A percentile compares a stretch with the other conserved stretches of the same genome.
Evolutionary conservation across 257 asterid genomes (phyloP).

Genomic region (Mitragyna speciosa): DNA sequence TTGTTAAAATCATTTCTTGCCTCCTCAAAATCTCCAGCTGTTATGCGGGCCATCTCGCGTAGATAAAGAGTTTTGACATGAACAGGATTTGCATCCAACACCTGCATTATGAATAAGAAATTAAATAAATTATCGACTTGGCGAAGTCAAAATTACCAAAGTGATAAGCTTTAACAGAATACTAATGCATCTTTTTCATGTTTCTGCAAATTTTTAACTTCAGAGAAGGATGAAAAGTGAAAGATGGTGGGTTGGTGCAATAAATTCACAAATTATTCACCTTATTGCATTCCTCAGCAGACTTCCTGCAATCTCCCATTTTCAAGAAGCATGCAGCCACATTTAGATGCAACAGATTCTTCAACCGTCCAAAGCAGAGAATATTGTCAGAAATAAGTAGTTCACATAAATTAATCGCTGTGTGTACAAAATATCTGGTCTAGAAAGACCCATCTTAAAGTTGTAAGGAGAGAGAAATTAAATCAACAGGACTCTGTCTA

Average conservation of each 20-base stretch:
- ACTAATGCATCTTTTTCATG: background rate
- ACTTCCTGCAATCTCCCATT: conserved; percentile 78
- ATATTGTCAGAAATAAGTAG: conserved; percentile 15
- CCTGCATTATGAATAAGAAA: conserved; percentile 40
- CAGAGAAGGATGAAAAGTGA: background rate
- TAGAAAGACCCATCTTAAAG: background rate
- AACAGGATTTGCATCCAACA: conserved; percentile 80
- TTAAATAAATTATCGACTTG: background rate
- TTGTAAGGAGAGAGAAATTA: background rate
- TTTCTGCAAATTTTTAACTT: background rate
- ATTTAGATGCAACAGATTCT: conserved; percentile 89
- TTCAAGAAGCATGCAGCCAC: conserved; percentile 97
- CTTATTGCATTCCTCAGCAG: conserved; percentile 93
- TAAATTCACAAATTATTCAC: conserved; percentile 33
- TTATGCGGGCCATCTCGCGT: conserved; percentile 95
- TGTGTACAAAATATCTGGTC: background rate
- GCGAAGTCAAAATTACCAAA: background rate
- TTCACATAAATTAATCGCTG: conserved; percentile 1
- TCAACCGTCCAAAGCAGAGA: conserved; percentile 31
- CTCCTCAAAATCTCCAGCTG: conserved; percentile 82
- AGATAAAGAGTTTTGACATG: conserved; percentile 93
- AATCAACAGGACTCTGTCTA: no score
- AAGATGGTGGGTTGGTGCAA: no score
- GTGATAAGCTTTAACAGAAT: background rate
- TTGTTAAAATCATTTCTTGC: conserved; percentile 87